Evolutionary conservation across 78 protist genomes (phyloP).

Genomic region (Bodo saltans): DNA sequence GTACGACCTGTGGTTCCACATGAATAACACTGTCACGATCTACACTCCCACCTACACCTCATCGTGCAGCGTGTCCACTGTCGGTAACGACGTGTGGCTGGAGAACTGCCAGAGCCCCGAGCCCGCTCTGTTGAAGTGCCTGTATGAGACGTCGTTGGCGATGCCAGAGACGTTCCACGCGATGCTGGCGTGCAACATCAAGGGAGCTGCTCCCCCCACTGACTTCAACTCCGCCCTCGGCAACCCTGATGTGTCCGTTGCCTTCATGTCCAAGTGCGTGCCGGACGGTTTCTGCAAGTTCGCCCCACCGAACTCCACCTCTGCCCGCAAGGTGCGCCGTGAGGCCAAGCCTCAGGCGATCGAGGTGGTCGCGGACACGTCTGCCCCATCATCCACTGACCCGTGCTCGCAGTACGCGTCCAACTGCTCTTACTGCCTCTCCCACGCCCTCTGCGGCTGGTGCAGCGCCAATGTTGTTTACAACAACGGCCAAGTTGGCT

Average conservation of each 20-base stretch:
- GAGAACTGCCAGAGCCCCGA: not conserved
- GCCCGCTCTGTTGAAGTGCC: not conserved
- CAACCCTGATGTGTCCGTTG: not conserved
- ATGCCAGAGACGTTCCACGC: not conserved
- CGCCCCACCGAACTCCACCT: too few species aligned
- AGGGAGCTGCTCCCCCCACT: not conserved
- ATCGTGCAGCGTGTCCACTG: not conserved
- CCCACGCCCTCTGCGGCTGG: constrained; percentile 19
- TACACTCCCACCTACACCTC: too few species aligned
- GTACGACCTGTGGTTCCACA: not conserved
- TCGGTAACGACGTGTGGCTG: not conserved
- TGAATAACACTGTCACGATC: not conserved
- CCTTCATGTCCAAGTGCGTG: not conserved
- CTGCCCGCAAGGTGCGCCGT: too few species aligned
- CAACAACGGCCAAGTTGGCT: not conserved
- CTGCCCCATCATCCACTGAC: too few species aligned
- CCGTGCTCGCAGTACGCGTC: not conserved
- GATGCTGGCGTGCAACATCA: not conserved
- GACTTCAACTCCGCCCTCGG: not conserved
- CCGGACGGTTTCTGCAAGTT: not conserved
- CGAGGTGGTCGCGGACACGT: too few species aligned
- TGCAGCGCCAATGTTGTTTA: not conserved
- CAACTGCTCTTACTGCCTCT: not conserved
- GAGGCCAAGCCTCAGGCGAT: not conserved
- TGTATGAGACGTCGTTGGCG: not conserved